phyloP scores from a whole-genome alignment of 768 basidiomycete genomes.

The Suillus bovinus region DNA sequence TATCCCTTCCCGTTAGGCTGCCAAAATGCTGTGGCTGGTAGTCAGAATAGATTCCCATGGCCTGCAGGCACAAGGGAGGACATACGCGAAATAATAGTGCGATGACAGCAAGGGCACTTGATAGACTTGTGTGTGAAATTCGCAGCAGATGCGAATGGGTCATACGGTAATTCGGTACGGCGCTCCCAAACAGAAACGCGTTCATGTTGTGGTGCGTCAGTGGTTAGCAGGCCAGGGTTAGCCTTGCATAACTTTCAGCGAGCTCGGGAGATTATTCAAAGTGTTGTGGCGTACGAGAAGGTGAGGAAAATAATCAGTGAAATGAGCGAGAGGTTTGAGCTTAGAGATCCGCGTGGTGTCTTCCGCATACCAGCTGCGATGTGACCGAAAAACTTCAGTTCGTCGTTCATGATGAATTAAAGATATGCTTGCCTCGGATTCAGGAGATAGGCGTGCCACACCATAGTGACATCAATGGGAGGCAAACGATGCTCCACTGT shows the following conservation, averaged over 20 bases:
- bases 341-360: conserved; percentile 12
- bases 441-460: conserved; percentile 41
- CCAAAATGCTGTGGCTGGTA: conserved; percentile 37
- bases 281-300: conserved; percentile 14
- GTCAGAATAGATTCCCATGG: conserved; percentile 5
- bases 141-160: conserved; percentile 28
- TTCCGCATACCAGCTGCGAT: conserved; percentile 28
- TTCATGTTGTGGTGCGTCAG: neutral
- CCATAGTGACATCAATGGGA: conserved; percentile 41
- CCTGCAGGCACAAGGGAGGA: neutral
- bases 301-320: conserved; percentile 13
- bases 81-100: conserved; percentile 24
- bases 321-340: too few relatives aligned
- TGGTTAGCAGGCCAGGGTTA: conserved; percentile 4
- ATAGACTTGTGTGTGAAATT: conserved; percentile 22
- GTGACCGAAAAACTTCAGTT: neutral
- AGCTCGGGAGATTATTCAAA: neutral
- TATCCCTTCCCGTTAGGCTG: conserved; percentile 43
- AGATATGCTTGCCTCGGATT: conserved; percentile 33
- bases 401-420: neutral
- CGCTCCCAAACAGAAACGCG: conserved; percentile 10
- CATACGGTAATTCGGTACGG: conserved; percentile 21
- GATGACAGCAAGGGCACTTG: conserved; percentile 32
- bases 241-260: neutral
- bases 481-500: conserved; percentile 22